These are phyloP conservation scores for Drechslerella coelobrocha DNA, from an alignment of 2,329 filamentous ascomycete species.

Conservation along the genomic window DNA sequence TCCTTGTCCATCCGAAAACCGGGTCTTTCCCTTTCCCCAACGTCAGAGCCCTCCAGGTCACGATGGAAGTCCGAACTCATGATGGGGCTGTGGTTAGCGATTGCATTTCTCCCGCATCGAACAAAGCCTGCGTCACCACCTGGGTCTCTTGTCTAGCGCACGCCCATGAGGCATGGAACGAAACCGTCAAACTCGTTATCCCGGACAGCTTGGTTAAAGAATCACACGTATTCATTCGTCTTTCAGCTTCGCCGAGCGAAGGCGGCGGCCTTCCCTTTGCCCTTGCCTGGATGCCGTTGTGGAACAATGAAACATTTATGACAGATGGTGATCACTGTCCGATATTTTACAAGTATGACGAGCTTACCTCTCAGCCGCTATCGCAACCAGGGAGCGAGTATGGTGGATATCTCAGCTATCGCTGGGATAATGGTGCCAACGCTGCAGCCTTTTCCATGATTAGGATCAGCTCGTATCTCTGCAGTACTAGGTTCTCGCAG, in stretches of 20 bases:
- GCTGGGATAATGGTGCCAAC: constrained; percentile 75
- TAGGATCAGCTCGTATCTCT: constrained; percentile 81
- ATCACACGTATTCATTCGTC: constrained; percentile 85
- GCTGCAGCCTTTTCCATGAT: constrained; percentile 71
- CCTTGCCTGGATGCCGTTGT: constrained; percentile 88
- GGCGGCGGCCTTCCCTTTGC: constrained; percentile 71
- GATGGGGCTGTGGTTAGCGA: constrained; percentile 82
- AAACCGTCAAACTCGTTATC: constrained; percentile 82
- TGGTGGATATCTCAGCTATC: constrained; percentile 78
- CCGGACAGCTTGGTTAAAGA: constrained; percentile 78
- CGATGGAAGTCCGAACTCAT: constrained; percentile 77
- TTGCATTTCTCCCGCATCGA: constrained; percentile 86
- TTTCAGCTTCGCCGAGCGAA: constrained; percentile 83
- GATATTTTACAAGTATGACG: constrained; percentile 76
- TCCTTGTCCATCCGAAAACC: constrained; percentile 73
- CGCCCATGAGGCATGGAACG: constrained; percentile 81
- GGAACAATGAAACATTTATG: constrained; percentile 89
- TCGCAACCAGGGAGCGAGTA: constrained; percentile 70
- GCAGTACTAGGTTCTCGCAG: constrained; percentile 93
- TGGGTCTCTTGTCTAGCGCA: constrained; percentile 87
- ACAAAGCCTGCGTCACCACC: constrained; percentile 76
- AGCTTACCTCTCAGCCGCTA: constrained; percentile 75
- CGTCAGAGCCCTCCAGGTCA: constrained; percentile 81
- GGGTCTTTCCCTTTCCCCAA: constrained; percentile 78
- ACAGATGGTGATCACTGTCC: constrained; percentile 70